Evolutionary conservation across 805 yeast species (phyloP).

Genomic region (Blastobotrys attinorum): DNA sequence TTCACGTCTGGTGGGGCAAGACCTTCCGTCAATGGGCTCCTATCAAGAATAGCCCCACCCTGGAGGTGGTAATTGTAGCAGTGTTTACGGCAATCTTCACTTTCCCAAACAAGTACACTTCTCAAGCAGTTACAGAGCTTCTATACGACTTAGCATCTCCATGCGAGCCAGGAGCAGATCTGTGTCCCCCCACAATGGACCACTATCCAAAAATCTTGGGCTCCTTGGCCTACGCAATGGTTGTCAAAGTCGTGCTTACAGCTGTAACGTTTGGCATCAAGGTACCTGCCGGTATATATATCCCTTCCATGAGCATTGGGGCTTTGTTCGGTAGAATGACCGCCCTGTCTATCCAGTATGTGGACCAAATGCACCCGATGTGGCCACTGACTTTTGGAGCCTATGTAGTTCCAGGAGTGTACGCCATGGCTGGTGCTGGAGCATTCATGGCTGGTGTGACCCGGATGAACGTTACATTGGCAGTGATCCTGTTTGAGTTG

Average conservation of each 20-base stretch:
- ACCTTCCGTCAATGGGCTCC: slow-evolving; percentile 29
- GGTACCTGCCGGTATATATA: slow-evolving; percentile 53
- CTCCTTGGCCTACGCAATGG: slow-evolving; percentile 35
- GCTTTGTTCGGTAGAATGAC: slow-evolving; percentile 49
- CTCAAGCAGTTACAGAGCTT: slow-evolving; percentile 42
- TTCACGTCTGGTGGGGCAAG: slow-evolving; percentile 37
- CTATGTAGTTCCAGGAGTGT: slow-evolving; percentile 85
- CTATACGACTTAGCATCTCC: slow-evolving; percentile 44
- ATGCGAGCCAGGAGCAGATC: slow-evolving; percentile 25
- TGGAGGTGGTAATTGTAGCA: slow-evolving; percentile 41
- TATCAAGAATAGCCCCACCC: slow-evolving; percentile 33
- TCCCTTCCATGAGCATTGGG: slow-evolving; percentile 58
- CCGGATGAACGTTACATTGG: slow-evolving; percentile 85
- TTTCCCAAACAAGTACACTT: slow-evolving; percentile 42
- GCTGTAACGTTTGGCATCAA: slow-evolving; percentile 50
- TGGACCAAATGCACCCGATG: slow-evolving; percentile 39
- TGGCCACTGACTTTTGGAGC: slow-evolving; percentile 90
- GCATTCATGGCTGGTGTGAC: slow-evolving; percentile 94
- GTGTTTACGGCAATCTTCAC: slow-evolving; percentile 40
- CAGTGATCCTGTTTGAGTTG: slow-evolving; percentile 77
- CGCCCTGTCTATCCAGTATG: slow-evolving; percentile 37
- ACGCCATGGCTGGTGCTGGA: slow-evolving; percentile 94
- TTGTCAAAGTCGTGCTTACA: slow-evolving; percentile 40
- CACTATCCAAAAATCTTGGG: slow-evolving; percentile 30
- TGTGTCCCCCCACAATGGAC: slow-evolving; percentile 24